Percentiles rank a stretch among this genome's conserved stretches.
Evolutionary conservation across 306 rosid species (phyloP).

Genomic region (Glycyrrhiza uralensis): DNA sequence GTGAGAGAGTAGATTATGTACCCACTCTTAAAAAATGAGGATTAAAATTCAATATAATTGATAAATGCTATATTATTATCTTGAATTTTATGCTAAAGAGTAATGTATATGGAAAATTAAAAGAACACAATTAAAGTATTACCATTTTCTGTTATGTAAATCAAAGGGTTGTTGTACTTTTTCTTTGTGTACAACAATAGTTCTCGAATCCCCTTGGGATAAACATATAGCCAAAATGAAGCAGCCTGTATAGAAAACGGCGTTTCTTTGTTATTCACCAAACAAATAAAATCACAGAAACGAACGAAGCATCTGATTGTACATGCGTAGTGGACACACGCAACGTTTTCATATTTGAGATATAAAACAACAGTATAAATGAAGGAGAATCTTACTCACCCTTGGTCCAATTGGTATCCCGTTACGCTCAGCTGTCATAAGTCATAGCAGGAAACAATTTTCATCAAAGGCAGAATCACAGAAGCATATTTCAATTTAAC

Average conservation of each 20-base stretch:
- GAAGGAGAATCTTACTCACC: slow-evolving; percentile 17
- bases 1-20: too few species aligned
- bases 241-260: slow-evolving; percentile 38
- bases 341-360: neutral
- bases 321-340: neutral
- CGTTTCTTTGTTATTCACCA: neutral
- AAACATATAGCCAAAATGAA: slow-evolving; percentile 47
- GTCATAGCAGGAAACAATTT: neutral
- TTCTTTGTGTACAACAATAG: slow-evolving; percentile 39
- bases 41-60: too few species aligned
- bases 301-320: neutral
- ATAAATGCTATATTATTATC: neutral
- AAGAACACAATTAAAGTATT: neutral
- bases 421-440: slow-evolving; percentile 26
- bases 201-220: slow-evolving; percentile 55
- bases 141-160: slow-evolving; percentile 75
- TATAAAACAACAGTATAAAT: neutral
- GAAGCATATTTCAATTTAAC: neutral
- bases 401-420: slow-evolving; percentile 29
- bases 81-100: neutral
- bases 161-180: slow-evolving; percentile 50
- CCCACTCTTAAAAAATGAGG: too few species aligned
- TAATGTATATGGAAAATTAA: neutral
- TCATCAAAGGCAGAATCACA: neutral
- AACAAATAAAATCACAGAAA: slow-evolving; percentile 3